Base-by-base conservation (phyloP, 2,329 filamentous ascomycete species). In the Didymellaceae sp. region DNA sequence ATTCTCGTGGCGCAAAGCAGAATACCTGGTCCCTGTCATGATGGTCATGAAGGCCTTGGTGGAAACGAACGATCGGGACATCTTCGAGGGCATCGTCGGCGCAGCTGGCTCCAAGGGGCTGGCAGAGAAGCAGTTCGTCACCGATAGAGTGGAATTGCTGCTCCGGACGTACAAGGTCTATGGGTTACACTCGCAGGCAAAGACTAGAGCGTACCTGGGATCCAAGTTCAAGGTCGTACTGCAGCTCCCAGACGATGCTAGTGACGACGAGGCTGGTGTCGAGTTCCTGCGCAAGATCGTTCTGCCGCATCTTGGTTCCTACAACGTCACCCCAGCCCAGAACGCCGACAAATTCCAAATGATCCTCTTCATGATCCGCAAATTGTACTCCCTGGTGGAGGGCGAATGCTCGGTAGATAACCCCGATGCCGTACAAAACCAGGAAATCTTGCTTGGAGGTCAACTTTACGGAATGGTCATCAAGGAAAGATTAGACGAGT, bases 1-100 rank as follows among this genome's bases (percentile, higher is more conserved):
- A 48, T 99, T 99, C 75, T 97, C 93, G 6, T 99, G 93, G 93
- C 84, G 92, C 61, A 99, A 99, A 77, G 91, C 91, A 62, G 94
- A 99, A 74, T 99, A 91, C 68, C 84, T 99, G n/a, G 84, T 99
- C 2, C 94, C 94, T 1, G 89, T 91, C 54, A 87, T 97, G 82
- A 97, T 99, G 93, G 86, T 99, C 25, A 77, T 99, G 58, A 99
- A 97, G 78, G 93, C 94, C 1, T 79, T 99, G 40, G 84, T 94
- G 2, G 93, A 99, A 73, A 99, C 94, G 13, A 99, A 96, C 70
- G 94, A 99, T 69, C 86, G 91, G 49, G 92, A 97, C 70, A 94
- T 99, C 34, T 97, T 95, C 53, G 92, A 97, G 74, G 89, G 89
- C n/a, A 77, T 99, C 42, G 87, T 97, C 37, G 93, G 93, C 28